Conservation (phyloP, 2,329 filamentous ascomycete species). For the Emmonsiellopsis sp. region DNA sequence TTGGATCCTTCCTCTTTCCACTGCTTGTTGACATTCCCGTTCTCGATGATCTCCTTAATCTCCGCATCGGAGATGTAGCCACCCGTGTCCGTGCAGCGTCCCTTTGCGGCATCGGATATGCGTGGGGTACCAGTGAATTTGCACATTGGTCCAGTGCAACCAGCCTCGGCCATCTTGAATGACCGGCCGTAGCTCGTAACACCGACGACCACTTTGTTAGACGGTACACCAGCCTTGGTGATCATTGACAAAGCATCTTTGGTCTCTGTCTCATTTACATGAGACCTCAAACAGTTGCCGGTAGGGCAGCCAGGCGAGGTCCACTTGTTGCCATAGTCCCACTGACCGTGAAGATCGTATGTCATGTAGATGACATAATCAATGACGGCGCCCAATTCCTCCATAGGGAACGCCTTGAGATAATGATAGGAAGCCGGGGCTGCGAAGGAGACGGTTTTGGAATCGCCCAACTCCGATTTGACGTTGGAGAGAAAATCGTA, state of each 20-base stretch:
- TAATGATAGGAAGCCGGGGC: slow-evolving; percentile 21
- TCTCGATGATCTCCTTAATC: slow-evolving; percentile 23
- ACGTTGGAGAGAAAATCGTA: slow-evolving; percentile 17
- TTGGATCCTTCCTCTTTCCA: background rate
- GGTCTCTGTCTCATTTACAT: slow-evolving; percentile 9
- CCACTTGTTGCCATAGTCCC: slow-evolving; percentile 16
- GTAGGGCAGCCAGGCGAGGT: slow-evolving; percentile 11
- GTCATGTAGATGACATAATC: slow-evolving; percentile 27
- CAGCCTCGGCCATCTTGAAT: slow-evolving; percentile 24
- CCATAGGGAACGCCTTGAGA: slow-evolving; percentile 17
- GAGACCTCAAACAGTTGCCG: slow-evolving; percentile 25
- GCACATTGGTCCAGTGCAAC: slow-evolving; percentile 25
- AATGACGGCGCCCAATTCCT: slow-evolving; percentile 13
- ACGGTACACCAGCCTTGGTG: slow-evolving; percentile 29
- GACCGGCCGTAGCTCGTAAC: slow-evolving; percentile 26
- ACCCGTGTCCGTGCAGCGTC: slow-evolving; percentile 26
- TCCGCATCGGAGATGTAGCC: slow-evolving; percentile 34
- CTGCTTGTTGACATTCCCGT: slow-evolving; percentile 4
- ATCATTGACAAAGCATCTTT: slow-evolving; percentile 24
- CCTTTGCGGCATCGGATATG: slow-evolving; percentile 20
- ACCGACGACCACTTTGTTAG: slow-evolving; percentile 25
- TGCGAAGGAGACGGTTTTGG: slow-evolving; percentile 15
- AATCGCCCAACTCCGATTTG: slow-evolving; percentile 7
- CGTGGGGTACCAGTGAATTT: slow-evolving; percentile 19
- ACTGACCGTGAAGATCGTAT: slow-evolving; percentile 22